Evolutionary conservation across 768 basidiomycete species (phyloP).

Genomic region (Myochromella boudieri): DNA sequence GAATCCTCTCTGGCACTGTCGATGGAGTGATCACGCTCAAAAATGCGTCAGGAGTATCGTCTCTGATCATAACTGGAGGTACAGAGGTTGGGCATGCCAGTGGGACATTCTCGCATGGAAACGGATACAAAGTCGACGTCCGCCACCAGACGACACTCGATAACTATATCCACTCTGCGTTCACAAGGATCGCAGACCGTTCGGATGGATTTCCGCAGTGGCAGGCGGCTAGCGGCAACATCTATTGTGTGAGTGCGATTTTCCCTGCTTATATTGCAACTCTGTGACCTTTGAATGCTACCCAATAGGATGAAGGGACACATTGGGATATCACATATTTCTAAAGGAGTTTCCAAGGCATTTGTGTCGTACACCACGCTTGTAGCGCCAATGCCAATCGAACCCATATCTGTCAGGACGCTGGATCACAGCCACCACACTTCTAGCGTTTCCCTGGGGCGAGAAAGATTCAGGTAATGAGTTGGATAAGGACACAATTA

Average conservation of each 20-base stretch:
- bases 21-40: slow-evolving; percentile 28
- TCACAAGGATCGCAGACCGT: slow-evolving; percentile 26
- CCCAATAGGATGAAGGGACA: slow-evolving; percentile 24
- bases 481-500: no score
- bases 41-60: slow-evolving; percentile 48
- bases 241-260: slow-evolving; percentile 25
- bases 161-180: slow-evolving; percentile 23
- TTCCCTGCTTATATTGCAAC: not conserved
- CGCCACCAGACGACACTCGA: slow-evolving; percentile 22
- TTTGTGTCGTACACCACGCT: no score
- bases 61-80: slow-evolving; percentile 65
- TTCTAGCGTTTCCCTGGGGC: no score
- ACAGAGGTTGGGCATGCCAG: slow-evolving; percentile 33
- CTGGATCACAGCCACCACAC: no score
- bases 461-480: no score
- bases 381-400: no score
- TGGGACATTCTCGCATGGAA: slow-evolving; percentile 25
- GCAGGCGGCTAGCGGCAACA: slow-evolving; percentile 25
- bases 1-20: slow-evolving; percentile 27
- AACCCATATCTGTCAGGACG: no score
- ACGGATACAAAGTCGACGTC: slow-evolving; percentile 29
- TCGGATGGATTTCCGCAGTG: slow-evolving; percentile 27
- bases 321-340: slow-evolving; percentile 29
- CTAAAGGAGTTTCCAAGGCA: no score
- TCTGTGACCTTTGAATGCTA: not conserved